phyloP scores from a whole-genome alignment of 768 basidiomycete genomes.

The Mrakia blollopis region DNA sequence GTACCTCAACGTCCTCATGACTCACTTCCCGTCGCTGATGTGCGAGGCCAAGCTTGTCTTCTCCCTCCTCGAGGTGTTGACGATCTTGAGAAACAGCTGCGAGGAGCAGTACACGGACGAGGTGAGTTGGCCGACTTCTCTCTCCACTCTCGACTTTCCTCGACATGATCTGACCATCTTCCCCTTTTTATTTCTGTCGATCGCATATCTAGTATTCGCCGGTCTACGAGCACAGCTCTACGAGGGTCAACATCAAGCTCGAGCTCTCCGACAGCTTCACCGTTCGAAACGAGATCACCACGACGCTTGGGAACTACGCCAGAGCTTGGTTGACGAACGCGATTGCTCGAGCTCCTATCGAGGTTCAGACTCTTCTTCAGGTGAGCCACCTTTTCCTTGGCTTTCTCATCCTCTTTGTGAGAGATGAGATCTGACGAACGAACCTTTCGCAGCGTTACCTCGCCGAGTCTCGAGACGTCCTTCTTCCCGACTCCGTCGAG shows the following conservation, averaged over 20 bases:
- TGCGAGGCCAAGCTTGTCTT: slow-evolving; percentile 83
- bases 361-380: slow-evolving; percentile 86
- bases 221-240: slow-evolving; percentile 72
- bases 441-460: slow-evolving; percentile 69
- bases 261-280: slow-evolving; percentile 80
- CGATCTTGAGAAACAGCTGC: slow-evolving; percentile 76
- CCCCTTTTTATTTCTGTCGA: not conserved
- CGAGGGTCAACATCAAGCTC: slow-evolving; percentile 65
- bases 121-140: slow-evolving; percentile 49
- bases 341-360: slow-evolving; percentile 80
- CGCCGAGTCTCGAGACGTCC: slow-evolving; percentile 62
- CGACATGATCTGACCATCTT: not conserved
- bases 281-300: slow-evolving; percentile 76
- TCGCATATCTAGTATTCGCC: slow-evolving; percentile 78
- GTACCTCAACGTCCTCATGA: slow-evolving; percentile 78
- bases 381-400: too few species aligned
- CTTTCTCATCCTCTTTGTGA: too few species aligned
- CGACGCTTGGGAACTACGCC: slow-evolving; percentile 66
- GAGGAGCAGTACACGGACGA: slow-evolving; percentile 90
- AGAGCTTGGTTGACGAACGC: slow-evolving; percentile 81
- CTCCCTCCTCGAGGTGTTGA: slow-evolving; percentile 84
- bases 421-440: too few species aligned
- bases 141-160: not conserved
- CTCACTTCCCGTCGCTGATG: slow-evolving; percentile 89
- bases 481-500: slow-evolving; percentile 72